Evolutionary conservation across 805 yeast species (phyloP).

Genomic region (Wickerhamiella kurtzmanii): DNA sequence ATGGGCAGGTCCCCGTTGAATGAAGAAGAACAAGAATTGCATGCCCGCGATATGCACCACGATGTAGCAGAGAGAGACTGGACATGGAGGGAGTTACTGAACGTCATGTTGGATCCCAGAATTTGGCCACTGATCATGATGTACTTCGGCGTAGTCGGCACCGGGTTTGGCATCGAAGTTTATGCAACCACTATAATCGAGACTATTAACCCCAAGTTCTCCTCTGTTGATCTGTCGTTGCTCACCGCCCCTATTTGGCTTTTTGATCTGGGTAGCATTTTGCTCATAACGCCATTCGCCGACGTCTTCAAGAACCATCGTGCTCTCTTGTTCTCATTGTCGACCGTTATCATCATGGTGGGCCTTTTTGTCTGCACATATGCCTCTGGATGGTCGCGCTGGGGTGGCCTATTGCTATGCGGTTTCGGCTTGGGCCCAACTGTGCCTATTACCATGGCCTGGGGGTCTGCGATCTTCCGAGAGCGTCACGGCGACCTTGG

Average conservation of each 20-base stretch:
- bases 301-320: conserved; percentile 51
- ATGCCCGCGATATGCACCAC: conserved; percentile 44
- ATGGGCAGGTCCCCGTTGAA: conserved; percentile 27
- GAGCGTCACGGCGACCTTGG: conserved; percentile 72
- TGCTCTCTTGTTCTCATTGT: conserved; percentile 45
- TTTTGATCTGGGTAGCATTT: conserved; percentile 64
- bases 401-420: conserved; percentile 66
- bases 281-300: conserved; percentile 65
- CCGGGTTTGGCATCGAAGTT: conserved; percentile 77
- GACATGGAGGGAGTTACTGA: conserved; percentile 45
- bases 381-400: conserved; percentile 65
- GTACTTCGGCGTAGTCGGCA: conserved; percentile 89
- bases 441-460: conserved; percentile 76
- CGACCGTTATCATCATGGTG: conserved; percentile 53
- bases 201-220: conserved; percentile 46
- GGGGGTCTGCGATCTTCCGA: conserved; percentile 64
- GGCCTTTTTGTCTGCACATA: conserved; percentile 68
- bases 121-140: conserved; percentile 71
- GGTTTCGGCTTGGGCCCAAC: conserved; percentile 89
- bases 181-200: conserved; percentile 69
- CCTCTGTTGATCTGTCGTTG: conserved; percentile 57
- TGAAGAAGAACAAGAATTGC: conserved; percentile 40
- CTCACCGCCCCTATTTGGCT: conserved; percentile 86
- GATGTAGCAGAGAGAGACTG: conserved; percentile 39
- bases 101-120: conserved; percentile 46